A percentile compares a stretch with the other conserved stretches of the same genome.
These are phyloP conservation scores for Macrolepiota albuminosa DNA, from an alignment of 768 basidiomycete species.

Conservation along the genomic window DNA sequence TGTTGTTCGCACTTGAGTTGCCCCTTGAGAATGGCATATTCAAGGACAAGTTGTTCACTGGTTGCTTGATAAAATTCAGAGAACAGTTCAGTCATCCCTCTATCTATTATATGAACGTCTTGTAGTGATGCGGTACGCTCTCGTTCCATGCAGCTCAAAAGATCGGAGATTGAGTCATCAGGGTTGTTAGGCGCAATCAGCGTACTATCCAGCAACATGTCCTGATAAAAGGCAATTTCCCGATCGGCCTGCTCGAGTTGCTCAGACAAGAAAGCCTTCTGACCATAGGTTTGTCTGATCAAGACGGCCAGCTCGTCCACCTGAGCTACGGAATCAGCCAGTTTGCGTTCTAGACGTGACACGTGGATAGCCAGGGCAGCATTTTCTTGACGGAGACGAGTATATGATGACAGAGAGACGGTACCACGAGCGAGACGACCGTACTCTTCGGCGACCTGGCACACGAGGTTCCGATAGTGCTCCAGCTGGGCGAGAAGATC, in stretches of 20 bases:
- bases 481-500: slow-evolving; percentile 47
- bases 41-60: slow-evolving; percentile 29
- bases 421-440: slow-evolving; percentile 42
- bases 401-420: slow-evolving; percentile 31
- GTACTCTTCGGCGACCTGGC: slow-evolving; percentile 49
- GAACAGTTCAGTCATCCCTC: slow-evolving; percentile 15
- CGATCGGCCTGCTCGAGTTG: slow-evolving; percentile 28
- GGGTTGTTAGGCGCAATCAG: neutral
- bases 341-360: slow-evolving; percentile 59
- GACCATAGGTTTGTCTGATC: slow-evolving; percentile 51
- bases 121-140: slow-evolving; percentile 4
- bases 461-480: slow-evolving; percentile 40
- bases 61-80: slow-evolving; percentile 33
- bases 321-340: slow-evolving; percentile 64
- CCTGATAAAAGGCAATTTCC: slow-evolving; percentile 26
- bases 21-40: slow-evolving; percentile 23
- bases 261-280: slow-evolving; percentile 39
- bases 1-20: slow-evolving; percentile 24
- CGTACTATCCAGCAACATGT: neutral
- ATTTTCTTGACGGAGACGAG: slow-evolving; percentile 36
- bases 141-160: slow-evolving; percentile 2
- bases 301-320: slow-evolving; percentile 60
- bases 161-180: neutral
- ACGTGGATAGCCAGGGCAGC: slow-evolving; percentile 34
- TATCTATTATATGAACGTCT: slow-evolving; percentile 7